Conservation (phyloP, 768 basidiomycete species). For the Boletus barrowsii region DNA sequence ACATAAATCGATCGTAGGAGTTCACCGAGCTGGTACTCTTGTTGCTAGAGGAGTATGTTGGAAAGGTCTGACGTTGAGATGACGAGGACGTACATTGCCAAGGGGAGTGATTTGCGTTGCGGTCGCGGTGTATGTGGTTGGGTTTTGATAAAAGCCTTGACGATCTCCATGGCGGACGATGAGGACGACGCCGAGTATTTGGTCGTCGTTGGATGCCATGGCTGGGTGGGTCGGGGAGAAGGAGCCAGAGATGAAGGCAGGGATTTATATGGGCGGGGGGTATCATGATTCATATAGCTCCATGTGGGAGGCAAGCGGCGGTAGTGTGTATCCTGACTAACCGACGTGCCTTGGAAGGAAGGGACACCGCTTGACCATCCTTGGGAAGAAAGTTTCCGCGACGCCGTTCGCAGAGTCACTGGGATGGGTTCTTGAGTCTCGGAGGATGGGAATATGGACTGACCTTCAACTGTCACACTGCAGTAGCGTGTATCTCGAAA, state of each 20-base stretch:
- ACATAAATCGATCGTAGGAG: constrained; percentile 53
- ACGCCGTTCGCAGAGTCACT: too few species aligned
- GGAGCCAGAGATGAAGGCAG: background rate
- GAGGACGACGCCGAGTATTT: constrained; percentile 54
- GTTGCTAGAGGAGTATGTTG: constrained; percentile 35
- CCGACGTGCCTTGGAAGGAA: background rate
- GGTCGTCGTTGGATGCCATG: constrained; percentile 22
- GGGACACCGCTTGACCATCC: too few species aligned
- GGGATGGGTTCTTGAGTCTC: too few species aligned
- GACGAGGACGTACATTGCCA: constrained; percentile 48
- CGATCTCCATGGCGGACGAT: constrained; percentile 61
- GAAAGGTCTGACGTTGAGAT: background rate
- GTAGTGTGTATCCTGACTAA: background rate
- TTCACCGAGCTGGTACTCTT: constrained; percentile 58
- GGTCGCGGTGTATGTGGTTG: constrained; percentile 53
- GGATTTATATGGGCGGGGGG: background rate
- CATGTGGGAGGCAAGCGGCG: background rate
- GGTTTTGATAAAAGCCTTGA: constrained; percentile 63
- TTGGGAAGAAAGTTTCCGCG: too few species aligned
- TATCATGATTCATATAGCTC: background rate
- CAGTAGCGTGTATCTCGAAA: too few species aligned
- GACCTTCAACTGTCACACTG: too few species aligned
- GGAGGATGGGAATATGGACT: too few species aligned
- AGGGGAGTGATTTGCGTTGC: constrained; percentile 63
- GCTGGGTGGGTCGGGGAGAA: background rate